A percentile compares a stretch with the other conserved stretches of the same genome.
Conservation (phyloP, 2,329 filamentous ascomycete species). For the Chalaropsis ovoidea region DNA sequence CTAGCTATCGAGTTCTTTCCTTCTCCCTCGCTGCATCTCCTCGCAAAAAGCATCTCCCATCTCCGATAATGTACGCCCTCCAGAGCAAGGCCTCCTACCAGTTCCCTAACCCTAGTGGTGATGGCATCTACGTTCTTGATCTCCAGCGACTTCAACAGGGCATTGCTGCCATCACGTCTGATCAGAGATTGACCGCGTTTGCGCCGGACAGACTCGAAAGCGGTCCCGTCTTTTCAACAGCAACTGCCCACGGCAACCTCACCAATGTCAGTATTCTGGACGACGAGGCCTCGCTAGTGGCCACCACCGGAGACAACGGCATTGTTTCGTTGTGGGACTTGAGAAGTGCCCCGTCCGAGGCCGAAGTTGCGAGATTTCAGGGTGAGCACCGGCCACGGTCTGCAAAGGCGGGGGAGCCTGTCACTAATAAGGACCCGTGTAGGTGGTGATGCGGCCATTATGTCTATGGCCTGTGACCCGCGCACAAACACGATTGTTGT, state of each 20-base stretch:
- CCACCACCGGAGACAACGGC: conserved; percentile 64
- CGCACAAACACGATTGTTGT: conserved; percentile 52
- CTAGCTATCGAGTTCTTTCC: neutral
- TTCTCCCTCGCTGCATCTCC: neutral
- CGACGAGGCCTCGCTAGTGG: conserved; percentile 44
- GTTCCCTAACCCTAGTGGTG: conserved; percentile 23
- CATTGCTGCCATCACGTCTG: conserved; percentile 20
- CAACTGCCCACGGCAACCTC: conserved; percentile 50
- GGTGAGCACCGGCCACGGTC: conserved; percentile 30
- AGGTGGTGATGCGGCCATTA: conserved; percentile 38
- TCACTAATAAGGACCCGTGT: conserved; percentile 8
- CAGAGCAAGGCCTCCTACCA: conserved; percentile 24
- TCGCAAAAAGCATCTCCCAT: neutral
- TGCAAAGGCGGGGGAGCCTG: neutral
- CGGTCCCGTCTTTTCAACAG: conserved; percentile 34
- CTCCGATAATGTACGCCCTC: conserved; percentile 21
- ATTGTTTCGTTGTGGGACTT: conserved; percentile 57
- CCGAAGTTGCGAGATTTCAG: conserved; percentile 38
- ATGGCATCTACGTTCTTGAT: conserved; percentile 23
- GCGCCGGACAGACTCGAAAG: conserved; percentile 36
- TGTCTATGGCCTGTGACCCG: conserved; percentile 54
- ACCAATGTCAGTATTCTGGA: conserved; percentile 52
- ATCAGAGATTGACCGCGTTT: conserved; percentile 22
- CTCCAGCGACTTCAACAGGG: conserved; percentile 19
- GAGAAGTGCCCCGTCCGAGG: conserved; percentile 36